A percentile compares a stretch with the other conserved stretches of the same genome.
These are phyloP conservation scores for Zelonia costaricensis DNA, from an alignment of 208 protist genomes.

Conservation along the genomic window DNA sequence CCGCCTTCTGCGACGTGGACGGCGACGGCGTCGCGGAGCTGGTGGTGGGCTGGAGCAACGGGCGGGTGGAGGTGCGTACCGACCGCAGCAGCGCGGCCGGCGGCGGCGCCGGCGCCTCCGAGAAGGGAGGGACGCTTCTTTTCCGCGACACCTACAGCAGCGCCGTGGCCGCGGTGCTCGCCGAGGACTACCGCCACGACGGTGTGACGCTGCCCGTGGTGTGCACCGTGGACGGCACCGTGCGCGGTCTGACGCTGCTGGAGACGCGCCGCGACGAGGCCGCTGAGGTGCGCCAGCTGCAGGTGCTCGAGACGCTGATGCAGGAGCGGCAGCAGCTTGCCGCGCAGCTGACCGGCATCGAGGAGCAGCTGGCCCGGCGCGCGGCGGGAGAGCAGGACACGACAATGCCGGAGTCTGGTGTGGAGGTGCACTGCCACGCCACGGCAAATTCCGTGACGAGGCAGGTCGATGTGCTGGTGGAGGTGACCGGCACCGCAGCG, in stretches of 20 bases:
- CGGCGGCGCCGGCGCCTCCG: conserved; percentile 26
- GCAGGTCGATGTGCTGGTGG: conserved; percentile 27
- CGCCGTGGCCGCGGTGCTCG: conserved; percentile 78
- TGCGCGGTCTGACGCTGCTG: conserved; percentile 82
- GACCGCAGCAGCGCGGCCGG: too few relatives aligned
- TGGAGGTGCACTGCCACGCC: conserved; percentile 40
- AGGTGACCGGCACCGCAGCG: conserved; percentile 21
- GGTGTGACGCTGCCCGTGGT: conserved; percentile 77
- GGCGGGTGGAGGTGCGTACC: conserved; percentile 85
- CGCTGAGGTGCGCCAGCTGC: conserved; percentile 54
- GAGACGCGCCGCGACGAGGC: conserved; percentile 43
- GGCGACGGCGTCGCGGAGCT: conserved; percentile 93
- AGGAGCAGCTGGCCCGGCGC: conserved; percentile 50
- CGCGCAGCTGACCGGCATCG: conserved; percentile 70
- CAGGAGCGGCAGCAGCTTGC: conserved; percentile 75
- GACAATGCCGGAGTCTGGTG: conserved; percentile 53
- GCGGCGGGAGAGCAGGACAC: conserved; percentile 54
- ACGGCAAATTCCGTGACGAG: conserved; percentile 15
- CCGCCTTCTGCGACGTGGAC: conserved; percentile 93
- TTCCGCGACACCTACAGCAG: conserved; percentile 77
- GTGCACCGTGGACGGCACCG: conserved; percentile 83
- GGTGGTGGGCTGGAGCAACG: conserved; percentile 88
- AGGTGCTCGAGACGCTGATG: conserved; percentile 66
- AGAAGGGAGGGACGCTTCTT: conserved; percentile 74
- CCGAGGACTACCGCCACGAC: conserved; percentile 91